A percentile compares a stretch with the other conserved stretches of the same genome.
These are phyloP conservation scores for Xylaria cubensis DNA, from an alignment of 495 filamentous ascomycete genomes.

Conservation along the genomic window DNA sequence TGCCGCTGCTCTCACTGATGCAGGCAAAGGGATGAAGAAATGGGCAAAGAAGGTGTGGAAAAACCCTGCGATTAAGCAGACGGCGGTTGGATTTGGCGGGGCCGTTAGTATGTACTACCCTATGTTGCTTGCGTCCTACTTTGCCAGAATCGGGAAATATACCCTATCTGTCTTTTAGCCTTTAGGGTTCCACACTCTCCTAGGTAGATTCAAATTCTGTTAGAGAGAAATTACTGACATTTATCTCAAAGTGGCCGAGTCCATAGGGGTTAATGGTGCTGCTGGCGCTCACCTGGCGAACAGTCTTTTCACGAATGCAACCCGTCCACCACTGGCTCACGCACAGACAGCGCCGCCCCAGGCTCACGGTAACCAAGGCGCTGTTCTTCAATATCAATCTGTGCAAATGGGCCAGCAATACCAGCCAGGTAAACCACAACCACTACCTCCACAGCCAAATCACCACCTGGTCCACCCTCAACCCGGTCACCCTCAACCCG, in stretches of 20 bases:
- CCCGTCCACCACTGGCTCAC: conserved; percentile 35
- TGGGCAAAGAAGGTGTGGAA: conserved; percentile 38
- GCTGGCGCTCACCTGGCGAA: conserved; percentile 35
- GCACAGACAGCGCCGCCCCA: conserved; percentile 36
- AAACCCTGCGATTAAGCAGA: conserved; percentile 39
- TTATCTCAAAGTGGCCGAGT: conserved; percentile 27
- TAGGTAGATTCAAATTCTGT: neutral
- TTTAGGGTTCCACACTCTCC: neutral
- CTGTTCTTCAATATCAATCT: conserved; percentile 10
- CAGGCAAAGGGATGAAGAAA: conserved; percentile 42
- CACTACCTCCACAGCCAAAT: neutral
- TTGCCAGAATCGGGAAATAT: neutral
- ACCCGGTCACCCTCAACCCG: neutral
- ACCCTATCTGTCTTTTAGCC: neutral
- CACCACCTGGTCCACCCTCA: neutral
- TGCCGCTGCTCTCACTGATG: conserved; percentile 31
- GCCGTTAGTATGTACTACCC: conserved; percentile 28
- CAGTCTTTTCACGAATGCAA: conserved; percentile 29
- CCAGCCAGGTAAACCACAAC: conserved; percentile 6
- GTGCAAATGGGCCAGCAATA: conserved; percentile 18
- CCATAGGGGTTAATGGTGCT: conserved; percentile 31
- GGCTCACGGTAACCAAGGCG: conserved; percentile 25
- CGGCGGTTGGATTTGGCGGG: conserved; percentile 31
- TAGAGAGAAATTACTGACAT: conserved; percentile 9
- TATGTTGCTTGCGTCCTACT: neutral